Base-by-base conservation (phyloP, 129 eudicot genomes). In the Flaveria bidentis region DNA sequence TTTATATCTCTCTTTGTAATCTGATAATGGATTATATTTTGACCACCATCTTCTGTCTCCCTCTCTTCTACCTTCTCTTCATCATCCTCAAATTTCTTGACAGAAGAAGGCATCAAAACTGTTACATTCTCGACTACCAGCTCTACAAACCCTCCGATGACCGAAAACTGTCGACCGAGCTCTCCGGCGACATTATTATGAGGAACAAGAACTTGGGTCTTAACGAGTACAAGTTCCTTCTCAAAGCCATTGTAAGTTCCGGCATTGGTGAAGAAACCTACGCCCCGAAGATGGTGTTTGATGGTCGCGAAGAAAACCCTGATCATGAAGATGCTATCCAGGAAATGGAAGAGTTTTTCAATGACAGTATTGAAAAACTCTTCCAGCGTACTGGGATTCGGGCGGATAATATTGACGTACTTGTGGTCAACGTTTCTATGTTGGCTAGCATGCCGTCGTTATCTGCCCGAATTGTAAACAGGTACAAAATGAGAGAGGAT, bases 341-440 rank as follows among this genome's bases (percentile, higher is more conserved):
- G 0, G 87, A 84, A 46, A 84, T 84, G 87, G 87, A 84, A 36
- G 87, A 84, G 82, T 63, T 79, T 41, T 83, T 83, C 52, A 25
- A 53, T 5, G 68, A 84, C 15, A 42, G 81, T 60, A 75, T 93
- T 44, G 85, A 67, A 26, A 83, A 82, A 25, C 87, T 93, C 64
- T 64, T 93, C 46, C 45, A 72, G 0, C 80, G 87, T 41, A 77
- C 93, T 6, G 78, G 83, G 0, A 61, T 93, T 52, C 80, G 76
- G 2, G 85, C 98, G 0, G 28, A 77, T 2, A 85, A 76, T 0
- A 88, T 93, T 57, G 98, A 93, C 58, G 81, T 91, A 2, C 81
- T 93, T 0, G 96, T 93, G 10, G 97, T 93, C 36, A 94, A 91
- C 57, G 88, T 94, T 5, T 92, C 99, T 6, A 94, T 89, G 91